A percentile compares a stretch with the other conserved stretches of the same genome.
Evolutionary conservation across 1,284 basidiomycete genomes (phyloP).

Genomic region (Austroboletus novae-zelandiae): DNA sequence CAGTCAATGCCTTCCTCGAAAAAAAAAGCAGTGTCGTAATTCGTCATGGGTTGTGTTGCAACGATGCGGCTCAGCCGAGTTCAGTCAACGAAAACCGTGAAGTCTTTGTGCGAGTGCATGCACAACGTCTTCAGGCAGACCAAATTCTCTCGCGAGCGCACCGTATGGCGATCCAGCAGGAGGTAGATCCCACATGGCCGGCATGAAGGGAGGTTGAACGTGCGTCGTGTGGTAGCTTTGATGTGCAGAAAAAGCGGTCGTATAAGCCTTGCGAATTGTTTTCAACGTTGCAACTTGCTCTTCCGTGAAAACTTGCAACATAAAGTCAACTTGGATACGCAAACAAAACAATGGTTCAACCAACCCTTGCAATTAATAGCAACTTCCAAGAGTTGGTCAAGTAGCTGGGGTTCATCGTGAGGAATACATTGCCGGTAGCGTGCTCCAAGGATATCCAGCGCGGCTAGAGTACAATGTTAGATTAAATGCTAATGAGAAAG

Average conservation of each 20-base stretch:
- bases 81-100: constrained; percentile 17
- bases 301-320: constrained; percentile 52
- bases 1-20: constrained; percentile 28
- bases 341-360: constrained; percentile 6
- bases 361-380: constrained; percentile 58
- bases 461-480: constrained; percentile 18
- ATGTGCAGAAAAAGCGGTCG: constrained; percentile 15
- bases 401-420: constrained; percentile 37
- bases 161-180: constrained; percentile 34
- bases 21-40: constrained; percentile 14
- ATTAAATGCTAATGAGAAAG: neutral
- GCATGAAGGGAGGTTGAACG: constrained; percentile 15
- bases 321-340: constrained; percentile 4
- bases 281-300: constrained; percentile 50
- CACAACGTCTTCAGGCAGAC: constrained; percentile 64
- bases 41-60: constrained; percentile 16
- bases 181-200: constrained; percentile 20
- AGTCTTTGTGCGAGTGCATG: constrained; percentile 67
- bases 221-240: constrained; percentile 6
- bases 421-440: constrained; percentile 37
- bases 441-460: constrained; percentile 31
- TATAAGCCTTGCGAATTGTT: constrained; percentile 30
- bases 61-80: neutral
- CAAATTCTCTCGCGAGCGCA: constrained; percentile 68
- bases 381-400: constrained; percentile 51